Percentiles rank a stretch among this genome's conserved stretches.
Evolutionary conservation across 148 eudicot genomes (phyloP).

Genomic region (Silene conica): DNA sequence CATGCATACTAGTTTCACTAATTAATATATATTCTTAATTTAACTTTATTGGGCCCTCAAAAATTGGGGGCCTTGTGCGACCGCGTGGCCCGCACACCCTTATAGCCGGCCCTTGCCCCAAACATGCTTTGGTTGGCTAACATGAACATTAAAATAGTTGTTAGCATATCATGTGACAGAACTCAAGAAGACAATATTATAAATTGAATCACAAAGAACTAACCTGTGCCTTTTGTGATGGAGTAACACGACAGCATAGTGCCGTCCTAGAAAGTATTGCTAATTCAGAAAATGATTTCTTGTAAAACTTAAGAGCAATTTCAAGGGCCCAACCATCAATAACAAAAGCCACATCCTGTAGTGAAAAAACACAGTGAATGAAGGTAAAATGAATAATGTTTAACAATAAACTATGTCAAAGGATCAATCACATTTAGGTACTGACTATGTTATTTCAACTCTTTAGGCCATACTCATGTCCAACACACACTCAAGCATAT

Average conservation of each 20-base stretch:
- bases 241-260: conserved; percentile 96
- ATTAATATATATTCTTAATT: no score
- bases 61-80: no score
- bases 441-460: not conserved
- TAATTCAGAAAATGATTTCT: conserved; percentile 75
- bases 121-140: not conserved
- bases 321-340: conserved; percentile 99
- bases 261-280: conserved; percentile 93
- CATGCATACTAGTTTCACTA: no score
- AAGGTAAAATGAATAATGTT: not conserved
- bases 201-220: conserved; percentile 12
- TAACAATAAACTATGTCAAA: not conserved
- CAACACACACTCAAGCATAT: not conserved
- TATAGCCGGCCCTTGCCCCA: no score
- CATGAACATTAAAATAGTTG: not conserved
- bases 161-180: not conserved
- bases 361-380: not conserved
- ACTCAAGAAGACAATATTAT: conserved; percentile 6
- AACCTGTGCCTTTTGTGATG: conserved; percentile 99
- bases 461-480: not conserved
- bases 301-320: conserved; percentile 69
- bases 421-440: not conserved
- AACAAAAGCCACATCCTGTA: conserved; percentile 93
- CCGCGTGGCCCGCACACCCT: no score
- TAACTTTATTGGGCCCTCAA: no score